phyloP scores from a whole-genome alignment of 768 basidiomycete species.

The Phaffia australis region DNA sequence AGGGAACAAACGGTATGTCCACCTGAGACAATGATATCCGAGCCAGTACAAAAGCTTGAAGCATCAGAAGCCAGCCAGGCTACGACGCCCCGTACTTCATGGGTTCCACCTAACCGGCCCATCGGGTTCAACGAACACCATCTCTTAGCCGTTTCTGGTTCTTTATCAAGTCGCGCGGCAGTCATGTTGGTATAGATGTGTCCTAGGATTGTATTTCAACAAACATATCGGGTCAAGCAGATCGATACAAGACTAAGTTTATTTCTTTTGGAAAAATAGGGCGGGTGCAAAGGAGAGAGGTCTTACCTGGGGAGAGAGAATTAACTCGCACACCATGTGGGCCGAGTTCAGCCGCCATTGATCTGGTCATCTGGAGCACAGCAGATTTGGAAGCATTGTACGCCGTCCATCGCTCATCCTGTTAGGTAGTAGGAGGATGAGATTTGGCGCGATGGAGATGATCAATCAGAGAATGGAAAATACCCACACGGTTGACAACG shows the following conservation, averaged over 20 bases:
- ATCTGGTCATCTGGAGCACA: constrained; percentile 67
- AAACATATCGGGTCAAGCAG: too few species aligned
- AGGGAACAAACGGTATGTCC: too few species aligned
- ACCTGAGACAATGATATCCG: constrained; percentile 21
- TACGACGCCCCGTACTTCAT: constrained; percentile 19
- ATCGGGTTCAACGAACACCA: constrained; percentile 20
- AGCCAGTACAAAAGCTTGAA: constrained; percentile 16
- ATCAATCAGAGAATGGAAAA: background rate
- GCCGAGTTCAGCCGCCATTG: constrained; percentile 72
- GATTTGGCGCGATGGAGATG: background rate
- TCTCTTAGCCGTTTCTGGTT: too few species aligned
- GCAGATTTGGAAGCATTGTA: constrained; percentile 70
- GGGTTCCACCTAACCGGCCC: constrained; percentile 18
- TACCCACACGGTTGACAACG: constrained; percentile 57
- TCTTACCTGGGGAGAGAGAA: constrained; percentile 60
- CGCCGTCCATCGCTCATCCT: constrained; percentile 66
- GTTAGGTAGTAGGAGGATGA: background rate
- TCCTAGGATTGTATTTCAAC: too few species aligned
- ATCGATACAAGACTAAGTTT: too few species aligned
- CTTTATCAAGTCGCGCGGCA: too few species aligned
- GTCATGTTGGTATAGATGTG: too few species aligned
- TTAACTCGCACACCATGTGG: constrained; percentile 59
- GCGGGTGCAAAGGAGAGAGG: too few species aligned
- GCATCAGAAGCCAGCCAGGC: constrained; percentile 16
- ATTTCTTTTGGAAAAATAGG: too few species aligned